A percentile compares a stretch with the other conserved stretches of the same genome.
phyloP scores from a whole-genome alignment of 2,329 filamentous ascomycete species.

The Teratosphaeria zuluensis region DNA sequence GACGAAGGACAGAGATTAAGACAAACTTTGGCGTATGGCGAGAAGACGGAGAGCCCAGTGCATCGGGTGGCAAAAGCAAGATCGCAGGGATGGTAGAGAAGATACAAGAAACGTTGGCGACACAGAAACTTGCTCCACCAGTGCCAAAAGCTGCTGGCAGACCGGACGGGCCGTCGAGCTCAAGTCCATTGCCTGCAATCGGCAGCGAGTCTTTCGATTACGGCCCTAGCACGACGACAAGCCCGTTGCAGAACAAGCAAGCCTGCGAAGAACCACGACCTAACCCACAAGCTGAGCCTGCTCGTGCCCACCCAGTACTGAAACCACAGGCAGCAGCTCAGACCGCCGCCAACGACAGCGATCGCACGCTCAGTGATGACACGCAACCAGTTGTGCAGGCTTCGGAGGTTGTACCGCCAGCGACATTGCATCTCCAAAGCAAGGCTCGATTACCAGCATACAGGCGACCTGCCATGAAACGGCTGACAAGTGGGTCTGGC shows the following conservation, averaged over 20 bases:
- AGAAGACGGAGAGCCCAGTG: conserved; percentile 15
- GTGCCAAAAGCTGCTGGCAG: conserved; percentile 1
- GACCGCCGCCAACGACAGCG: neutral
- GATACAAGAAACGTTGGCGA: conserved; percentile 36
- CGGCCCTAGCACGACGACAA: conserved; percentile 3
- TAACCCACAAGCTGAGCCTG: conserved; percentile 1
- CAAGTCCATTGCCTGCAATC: conserved; percentile 35
- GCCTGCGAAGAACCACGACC: neutral
- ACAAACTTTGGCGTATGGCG: conserved; percentile 26
- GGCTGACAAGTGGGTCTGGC: conserved; percentile 9
- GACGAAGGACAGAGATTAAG: conserved; percentile 26
- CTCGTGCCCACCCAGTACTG: neutral
- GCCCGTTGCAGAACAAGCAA: conserved; percentile 13
- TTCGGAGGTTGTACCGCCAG: conserved; percentile 3
- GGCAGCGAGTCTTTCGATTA: conserved; percentile 7
- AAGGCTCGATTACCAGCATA: conserved; percentile 24
- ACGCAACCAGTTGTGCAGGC: neutral
- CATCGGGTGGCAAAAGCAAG: conserved; percentile 20
- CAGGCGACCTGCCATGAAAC: conserved; percentile 21
- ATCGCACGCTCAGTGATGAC: neutral
- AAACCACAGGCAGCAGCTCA: neutral
- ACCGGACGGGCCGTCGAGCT: conserved; percentile 35
- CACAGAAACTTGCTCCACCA: conserved; percentile 19
- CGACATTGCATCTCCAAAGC: conserved; percentile 21
- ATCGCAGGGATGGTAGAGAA: conserved; percentile 32